A percentile compares a stretch with the other conserved stretches of the same genome.
Evolutionary conservation across 108 stramenopile species (phyloP).

Genomic region (Pseudonitzschia delicatissima): DNA sequence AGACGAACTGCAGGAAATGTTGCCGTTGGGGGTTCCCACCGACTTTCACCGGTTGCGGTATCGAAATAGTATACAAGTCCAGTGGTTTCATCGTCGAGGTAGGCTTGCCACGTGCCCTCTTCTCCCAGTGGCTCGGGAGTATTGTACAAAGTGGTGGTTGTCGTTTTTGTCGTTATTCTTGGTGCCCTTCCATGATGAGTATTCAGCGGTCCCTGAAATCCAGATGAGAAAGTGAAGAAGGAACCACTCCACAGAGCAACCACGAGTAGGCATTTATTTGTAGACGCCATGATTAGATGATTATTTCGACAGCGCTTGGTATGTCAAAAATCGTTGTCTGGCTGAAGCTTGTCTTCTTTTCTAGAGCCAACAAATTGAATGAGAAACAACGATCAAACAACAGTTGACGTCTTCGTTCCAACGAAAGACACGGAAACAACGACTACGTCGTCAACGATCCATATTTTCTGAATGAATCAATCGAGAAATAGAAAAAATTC

Average conservation of each 20-base stretch:
- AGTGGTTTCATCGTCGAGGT: constrained; percentile 70
- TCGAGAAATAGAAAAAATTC: no score
- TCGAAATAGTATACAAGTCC: constrained; percentile 80
- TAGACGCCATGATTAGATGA: neutral
- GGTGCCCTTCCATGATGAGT: neutral
- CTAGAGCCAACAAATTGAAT: no score
- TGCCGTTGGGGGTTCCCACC: constrained; percentile 72
- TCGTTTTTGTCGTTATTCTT: neutral
- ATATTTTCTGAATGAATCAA: no score
- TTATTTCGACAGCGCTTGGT: no score
- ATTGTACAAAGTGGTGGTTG: constrained; percentile 9
- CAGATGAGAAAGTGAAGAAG: constrained; percentile 5
- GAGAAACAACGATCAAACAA: no score
- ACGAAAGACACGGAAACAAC: no score
- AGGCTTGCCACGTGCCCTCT: constrained; percentile 74
- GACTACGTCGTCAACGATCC: no score
- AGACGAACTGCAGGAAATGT: constrained; percentile 59
- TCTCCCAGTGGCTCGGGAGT: constrained; percentile 51
- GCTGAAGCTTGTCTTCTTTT: no score
- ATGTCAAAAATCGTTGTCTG: no score
- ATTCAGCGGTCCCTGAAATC: constrained; percentile 2
- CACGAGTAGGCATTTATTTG: neutral
- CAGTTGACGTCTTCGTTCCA: no score
- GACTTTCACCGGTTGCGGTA: constrained; percentile 61
- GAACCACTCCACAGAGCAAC: neutral